Percentiles rank a stretch among this genome's conserved stretches.
Evolutionary conservation across 129 eudicot species (phyloP).

Genomic region (Artemisia annua): DNA sequence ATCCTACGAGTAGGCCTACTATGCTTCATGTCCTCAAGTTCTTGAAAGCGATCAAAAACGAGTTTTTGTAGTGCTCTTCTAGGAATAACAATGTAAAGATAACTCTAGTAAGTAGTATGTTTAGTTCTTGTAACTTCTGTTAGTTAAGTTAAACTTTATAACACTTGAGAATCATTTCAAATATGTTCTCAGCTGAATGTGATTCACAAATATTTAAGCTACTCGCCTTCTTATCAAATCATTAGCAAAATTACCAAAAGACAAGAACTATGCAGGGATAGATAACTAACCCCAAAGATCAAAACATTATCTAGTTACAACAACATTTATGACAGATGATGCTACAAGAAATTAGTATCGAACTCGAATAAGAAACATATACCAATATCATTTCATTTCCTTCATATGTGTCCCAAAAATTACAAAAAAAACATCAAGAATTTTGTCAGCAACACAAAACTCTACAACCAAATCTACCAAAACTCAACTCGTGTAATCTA

Average conservation of each 20-base stretch:
- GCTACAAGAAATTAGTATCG: not conserved
- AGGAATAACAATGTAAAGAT: slow-evolving; percentile 8
- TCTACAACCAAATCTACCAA: slow-evolving; percentile 22
- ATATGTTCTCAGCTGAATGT: no score
- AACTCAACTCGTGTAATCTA: slow-evolving; percentile 11
- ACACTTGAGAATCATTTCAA: not conserved
- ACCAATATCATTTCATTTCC: not conserved
- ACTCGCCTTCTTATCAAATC: no score
- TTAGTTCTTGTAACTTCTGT: slow-evolving; percentile 5
- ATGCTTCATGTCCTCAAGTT: slow-evolving; percentile 69
- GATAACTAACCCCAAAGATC: no score
- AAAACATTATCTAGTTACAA: not conserved
- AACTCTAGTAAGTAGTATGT: slow-evolving; percentile 6
- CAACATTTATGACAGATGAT: not conserved
- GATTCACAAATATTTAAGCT: no score
- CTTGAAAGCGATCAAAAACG: slow-evolving; percentile 60
- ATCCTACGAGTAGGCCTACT: slow-evolving; percentile 59
- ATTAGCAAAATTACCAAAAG: no score
- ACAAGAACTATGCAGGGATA: no score
- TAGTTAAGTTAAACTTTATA: not conserved
- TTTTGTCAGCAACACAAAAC: slow-evolving; percentile 30
- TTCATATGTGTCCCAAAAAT: slow-evolving; percentile 6
- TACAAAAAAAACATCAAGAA: not conserved
- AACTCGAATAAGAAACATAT: not conserved
- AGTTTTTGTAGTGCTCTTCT: slow-evolving; percentile 21